phyloP scores from a whole-genome alignment of 164 flowering plant species.

The Vitis vinifera region DNA sequence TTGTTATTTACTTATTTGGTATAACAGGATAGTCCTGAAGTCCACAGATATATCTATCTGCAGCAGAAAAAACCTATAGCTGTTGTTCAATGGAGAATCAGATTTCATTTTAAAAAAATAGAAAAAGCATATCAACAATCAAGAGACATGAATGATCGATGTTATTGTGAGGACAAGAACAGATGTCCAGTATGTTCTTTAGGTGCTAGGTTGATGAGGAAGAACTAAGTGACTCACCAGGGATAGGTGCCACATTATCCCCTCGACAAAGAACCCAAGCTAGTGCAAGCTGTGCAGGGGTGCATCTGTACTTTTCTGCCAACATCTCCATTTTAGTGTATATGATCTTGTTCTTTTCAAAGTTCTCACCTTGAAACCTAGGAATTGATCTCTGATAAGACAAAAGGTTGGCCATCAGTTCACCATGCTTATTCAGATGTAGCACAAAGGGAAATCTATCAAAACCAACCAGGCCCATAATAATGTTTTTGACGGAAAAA shows the following conservation, averaged over 20 bases:
- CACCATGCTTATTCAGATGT: not conserved
- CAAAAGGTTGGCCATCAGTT: not conserved
- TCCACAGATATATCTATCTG: too few species aligned
- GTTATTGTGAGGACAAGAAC: not conserved
- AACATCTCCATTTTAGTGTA: constrained; percentile 21
- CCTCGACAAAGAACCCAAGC: constrained; percentile 34
- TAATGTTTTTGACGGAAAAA: not conserved
- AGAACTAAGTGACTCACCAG: constrained; percentile 14
- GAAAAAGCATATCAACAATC: too few species aligned
- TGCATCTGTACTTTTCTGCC: constrained; percentile 33
- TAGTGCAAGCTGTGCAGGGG: constrained; percentile 41
- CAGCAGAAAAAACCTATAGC: too few species aligned
- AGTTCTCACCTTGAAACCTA: constrained; percentile 30
- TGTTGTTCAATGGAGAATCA: too few species aligned
- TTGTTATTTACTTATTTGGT: too few species aligned
- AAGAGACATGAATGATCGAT: not conserved
- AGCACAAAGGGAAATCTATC: not conserved
- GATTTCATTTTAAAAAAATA: too few species aligned
- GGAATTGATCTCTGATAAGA: constrained; percentile 12
- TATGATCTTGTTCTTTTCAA: constrained; percentile 28
- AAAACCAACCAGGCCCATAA: too few species aligned
- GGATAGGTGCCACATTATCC: constrained; percentile 28
- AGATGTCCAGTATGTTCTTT: not conserved
- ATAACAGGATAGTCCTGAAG: too few species aligned
- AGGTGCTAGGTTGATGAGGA: too few species aligned